Evolutionary conservation across 1,139 yeast genomes (phyloP).

Genomic region (Saccharomycopsis phalli): DNA sequence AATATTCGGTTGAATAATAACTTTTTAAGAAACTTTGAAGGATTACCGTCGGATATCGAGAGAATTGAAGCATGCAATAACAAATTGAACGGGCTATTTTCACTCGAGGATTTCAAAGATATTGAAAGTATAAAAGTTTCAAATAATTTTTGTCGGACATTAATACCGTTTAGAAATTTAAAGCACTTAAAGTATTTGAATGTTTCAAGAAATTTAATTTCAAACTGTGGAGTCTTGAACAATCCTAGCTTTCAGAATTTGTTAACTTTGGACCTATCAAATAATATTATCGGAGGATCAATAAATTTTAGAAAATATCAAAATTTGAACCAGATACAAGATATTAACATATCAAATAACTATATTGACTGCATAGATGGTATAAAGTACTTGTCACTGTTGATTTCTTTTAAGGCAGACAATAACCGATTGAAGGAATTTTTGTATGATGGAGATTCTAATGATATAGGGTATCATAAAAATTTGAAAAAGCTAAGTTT

Average conservation of each 20-base stretch:
- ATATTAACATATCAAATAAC: conserved; percentile 39
- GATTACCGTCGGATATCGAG: conserved; percentile 36
- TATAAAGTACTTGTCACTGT: conserved; percentile 30
- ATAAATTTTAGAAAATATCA: conserved; percentile 32
- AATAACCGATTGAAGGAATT: conserved; percentile 33
- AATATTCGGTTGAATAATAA: conserved; percentile 36
- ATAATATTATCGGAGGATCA: conserved; percentile 34
- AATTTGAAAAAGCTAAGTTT: conserved; percentile 37
- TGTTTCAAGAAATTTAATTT: conserved; percentile 30
- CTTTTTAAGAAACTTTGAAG: conserved; percentile 37
- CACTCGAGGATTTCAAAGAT: conserved; percentile 34
- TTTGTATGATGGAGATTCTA: conserved; percentile 11
- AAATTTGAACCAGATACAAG: conserved; percentile 35
- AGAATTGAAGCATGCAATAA: conserved; percentile 34
- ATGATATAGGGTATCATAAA: conserved; percentile 22
- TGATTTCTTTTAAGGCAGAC: conserved; percentile 37
- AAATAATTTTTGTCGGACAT: conserved; percentile 26
- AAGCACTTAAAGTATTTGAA: conserved; percentile 29
- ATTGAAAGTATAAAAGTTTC: conserved; percentile 38
- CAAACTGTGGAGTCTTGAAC: conserved; percentile 33
- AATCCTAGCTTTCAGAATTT: conserved; percentile 32
- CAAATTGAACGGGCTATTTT: conserved; percentile 34
- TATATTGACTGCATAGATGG: conserved; percentile 30
- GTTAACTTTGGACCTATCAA: conserved; percentile 34
- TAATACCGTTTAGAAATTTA: conserved; percentile 28